Conservation (phyloP, 179 eudicot genomes). For the Nepenthes alata region DNA sequence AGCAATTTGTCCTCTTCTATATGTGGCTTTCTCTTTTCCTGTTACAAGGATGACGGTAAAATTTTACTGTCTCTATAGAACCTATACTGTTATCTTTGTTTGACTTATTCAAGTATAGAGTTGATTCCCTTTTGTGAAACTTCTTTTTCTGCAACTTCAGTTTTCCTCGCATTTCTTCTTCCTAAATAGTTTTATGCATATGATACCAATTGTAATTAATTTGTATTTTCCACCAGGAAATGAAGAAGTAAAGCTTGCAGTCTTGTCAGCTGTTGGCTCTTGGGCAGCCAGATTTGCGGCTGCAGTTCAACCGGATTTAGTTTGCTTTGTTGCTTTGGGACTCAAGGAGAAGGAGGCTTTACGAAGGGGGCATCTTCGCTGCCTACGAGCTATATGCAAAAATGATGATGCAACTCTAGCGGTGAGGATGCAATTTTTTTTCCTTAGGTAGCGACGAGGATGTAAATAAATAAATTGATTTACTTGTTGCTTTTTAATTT, state of each 20-base stretch:
- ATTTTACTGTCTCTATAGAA: neutral
- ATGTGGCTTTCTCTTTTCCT: conserved; percentile 60
- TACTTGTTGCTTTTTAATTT: conserved; percentile 3
- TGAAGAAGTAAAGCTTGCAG: conserved; percentile 87
- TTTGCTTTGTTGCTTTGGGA: conserved; percentile 64
- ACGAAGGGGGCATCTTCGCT: conserved; percentile 88
- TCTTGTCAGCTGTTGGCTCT: conserved; percentile 58
- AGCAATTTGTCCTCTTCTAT: conserved; percentile 45
- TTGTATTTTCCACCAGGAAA: conserved; percentile 44
- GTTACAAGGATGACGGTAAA: conserved; percentile 87
- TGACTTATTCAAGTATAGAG: too few relatives aligned
- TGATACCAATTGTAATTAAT: neutral
- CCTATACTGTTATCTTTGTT: neutral
- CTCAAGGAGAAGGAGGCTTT: conserved; percentile 84
- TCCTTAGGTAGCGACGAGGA: conserved; percentile 28
- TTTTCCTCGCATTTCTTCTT: neutral
- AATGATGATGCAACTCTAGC: conserved; percentile 50
- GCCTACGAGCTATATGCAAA: conserved; percentile 55
- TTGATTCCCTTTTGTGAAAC: too few relatives aligned
- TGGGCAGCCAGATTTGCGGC: conserved; percentile 68
- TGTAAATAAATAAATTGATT: neutral
- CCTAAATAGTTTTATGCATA: neutral
- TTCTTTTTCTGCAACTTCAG: neutral
- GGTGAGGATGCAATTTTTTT: conserved; percentile 27
- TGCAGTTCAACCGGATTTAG: conserved; percentile 38